Evolutionary conservation across 257 asterid genomes (phyloP).

Genomic region (Rauvolfia tetraphylla): DNA sequence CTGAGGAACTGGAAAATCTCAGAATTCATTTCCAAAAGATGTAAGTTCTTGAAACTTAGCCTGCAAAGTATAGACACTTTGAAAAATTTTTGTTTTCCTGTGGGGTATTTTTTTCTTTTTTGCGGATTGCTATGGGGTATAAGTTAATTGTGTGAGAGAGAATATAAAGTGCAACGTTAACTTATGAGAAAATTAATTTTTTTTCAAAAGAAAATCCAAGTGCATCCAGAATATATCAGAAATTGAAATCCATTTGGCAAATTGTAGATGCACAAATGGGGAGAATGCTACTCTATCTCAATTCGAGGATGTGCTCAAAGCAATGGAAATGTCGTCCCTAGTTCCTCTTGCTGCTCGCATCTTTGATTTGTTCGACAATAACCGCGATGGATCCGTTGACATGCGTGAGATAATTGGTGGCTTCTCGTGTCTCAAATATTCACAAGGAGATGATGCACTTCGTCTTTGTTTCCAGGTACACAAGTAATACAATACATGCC

Average conservation of each 20-base stretch:
- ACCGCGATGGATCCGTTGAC: slow-evolving; percentile 73
- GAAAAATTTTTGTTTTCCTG: too few relatives aligned
- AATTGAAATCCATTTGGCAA: background rate
- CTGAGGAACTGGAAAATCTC: slow-evolving; percentile 69
- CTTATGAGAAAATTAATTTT: too few relatives aligned
- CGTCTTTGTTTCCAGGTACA: slow-evolving; percentile 79
- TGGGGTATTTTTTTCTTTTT: too few relatives aligned
- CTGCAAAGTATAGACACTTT: too few relatives aligned
- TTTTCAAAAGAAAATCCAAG: too few relatives aligned
- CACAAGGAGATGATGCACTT: slow-evolving; percentile 83
- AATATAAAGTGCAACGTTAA: too few relatives aligned
- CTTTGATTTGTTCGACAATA: slow-evolving; percentile 71
- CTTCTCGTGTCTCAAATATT: slow-evolving; percentile 72
- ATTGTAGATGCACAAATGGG: slow-evolving; percentile 52
- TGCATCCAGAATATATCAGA: too few relatives aligned
- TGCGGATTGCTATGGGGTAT: too few relatives aligned
- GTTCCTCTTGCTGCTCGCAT: slow-evolving; percentile 69
- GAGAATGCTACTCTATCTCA: slow-evolving; percentile 66
- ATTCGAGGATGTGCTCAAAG: slow-evolving; percentile 74
- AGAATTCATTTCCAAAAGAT: slow-evolving; percentile 59
- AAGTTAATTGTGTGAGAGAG: too few relatives aligned
- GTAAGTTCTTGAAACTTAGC: slow-evolving; percentile 36
- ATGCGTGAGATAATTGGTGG: slow-evolving; percentile 87
- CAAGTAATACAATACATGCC: too few relatives aligned
- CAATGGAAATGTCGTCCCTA: slow-evolving; percentile 68